A percentile compares a stretch with the other conserved stretches of the same genome.
Conservation (phyloP, 75 land plant species). For the Pseudotsuga menziesii region DNA sequence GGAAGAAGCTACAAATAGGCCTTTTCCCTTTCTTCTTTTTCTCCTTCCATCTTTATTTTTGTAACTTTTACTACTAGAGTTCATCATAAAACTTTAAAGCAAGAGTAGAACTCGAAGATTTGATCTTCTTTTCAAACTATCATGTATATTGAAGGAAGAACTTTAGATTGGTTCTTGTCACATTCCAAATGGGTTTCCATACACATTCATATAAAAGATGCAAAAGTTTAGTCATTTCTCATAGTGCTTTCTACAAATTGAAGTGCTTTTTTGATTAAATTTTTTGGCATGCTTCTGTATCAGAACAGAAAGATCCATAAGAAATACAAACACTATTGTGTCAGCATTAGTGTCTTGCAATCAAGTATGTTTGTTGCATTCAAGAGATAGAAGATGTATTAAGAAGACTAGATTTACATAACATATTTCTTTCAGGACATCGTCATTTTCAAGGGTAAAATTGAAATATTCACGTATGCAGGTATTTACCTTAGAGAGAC, state of each 20-base stretch:
- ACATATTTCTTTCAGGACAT: too few species aligned
- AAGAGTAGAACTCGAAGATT: too few species aligned
- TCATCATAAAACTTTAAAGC: background rate
- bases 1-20: slow-evolving; percentile 49
- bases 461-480: too few species aligned
- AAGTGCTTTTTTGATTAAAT: slow-evolving; percentile 68
- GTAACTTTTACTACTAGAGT: background rate
- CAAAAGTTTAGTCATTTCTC: slow-evolving; percentile 2
- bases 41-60: background rate
- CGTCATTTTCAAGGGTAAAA: too few species aligned
- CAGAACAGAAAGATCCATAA: too few species aligned
- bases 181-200: background rate
- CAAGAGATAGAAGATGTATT: too few species aligned
- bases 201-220: background rate
- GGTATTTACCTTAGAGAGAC: too few species aligned
- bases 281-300: too few species aligned
- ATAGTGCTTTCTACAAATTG: slow-evolving; percentile 32
- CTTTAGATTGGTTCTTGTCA: background rate
- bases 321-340: too few species aligned
- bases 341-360: too few species aligned
- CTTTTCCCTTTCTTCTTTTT: background rate
- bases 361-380: too few species aligned
- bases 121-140: background rate
- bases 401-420: too few species aligned
- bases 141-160: background rate